Percentiles rank a stretch among this genome's conserved stretches.
These are phyloP conservation scores for Candida verbasci DNA, from an alignment of 805 yeast species.

Conservation along the genomic window DNA sequence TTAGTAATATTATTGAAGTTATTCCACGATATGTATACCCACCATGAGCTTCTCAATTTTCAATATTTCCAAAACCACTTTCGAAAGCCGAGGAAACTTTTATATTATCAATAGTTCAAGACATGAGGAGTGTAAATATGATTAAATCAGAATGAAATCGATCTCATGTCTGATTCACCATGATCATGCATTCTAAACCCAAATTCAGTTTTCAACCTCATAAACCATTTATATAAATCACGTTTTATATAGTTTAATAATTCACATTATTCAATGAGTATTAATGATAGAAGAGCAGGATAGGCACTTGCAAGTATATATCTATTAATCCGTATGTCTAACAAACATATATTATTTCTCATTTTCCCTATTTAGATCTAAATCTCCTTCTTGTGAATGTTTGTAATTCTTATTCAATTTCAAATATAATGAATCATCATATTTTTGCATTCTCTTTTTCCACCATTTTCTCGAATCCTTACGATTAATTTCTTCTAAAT, in stretches of 20 bases:
- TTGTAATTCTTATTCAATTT: constrained; percentile 8
- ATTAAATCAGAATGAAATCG: constrained; percentile 85
- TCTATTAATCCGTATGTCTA: no score
- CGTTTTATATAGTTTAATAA: constrained; percentile 26
- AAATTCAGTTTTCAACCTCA: constrained; percentile 55
- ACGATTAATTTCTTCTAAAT: constrained; percentile 53
- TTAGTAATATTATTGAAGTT: constrained; percentile 50
- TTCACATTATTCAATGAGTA: constrained; percentile 41
- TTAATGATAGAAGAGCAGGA: constrained; percentile 66
- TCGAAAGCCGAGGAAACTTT: no score
- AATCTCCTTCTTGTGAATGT: constrained; percentile 4
- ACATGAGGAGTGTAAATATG: no score
- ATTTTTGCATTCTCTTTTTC: constrained; percentile 39
- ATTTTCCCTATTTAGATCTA: constrained; percentile 3
- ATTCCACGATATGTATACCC: constrained; percentile 93
- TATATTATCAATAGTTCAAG: constrained; percentile 69
- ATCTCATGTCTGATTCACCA: constrained; percentile 85
- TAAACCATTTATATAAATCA: constrained; percentile 58
- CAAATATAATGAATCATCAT: constrained; percentile 21
- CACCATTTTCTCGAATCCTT: constrained; percentile 52
- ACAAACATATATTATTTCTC: neutral
- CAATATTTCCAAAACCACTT: constrained; percentile 90
- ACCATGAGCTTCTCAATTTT: constrained; percentile 87
- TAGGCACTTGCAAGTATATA: constrained; percentile 83
- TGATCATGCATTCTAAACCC: constrained; percentile 73